Percentiles rank a stretch among this genome's conserved stretches.
These are phyloP conservation scores for Stemphylium vesicarium DNA, from an alignment of 2,329 filamentous ascomycete genomes.

Conservation along the genomic window DNA sequence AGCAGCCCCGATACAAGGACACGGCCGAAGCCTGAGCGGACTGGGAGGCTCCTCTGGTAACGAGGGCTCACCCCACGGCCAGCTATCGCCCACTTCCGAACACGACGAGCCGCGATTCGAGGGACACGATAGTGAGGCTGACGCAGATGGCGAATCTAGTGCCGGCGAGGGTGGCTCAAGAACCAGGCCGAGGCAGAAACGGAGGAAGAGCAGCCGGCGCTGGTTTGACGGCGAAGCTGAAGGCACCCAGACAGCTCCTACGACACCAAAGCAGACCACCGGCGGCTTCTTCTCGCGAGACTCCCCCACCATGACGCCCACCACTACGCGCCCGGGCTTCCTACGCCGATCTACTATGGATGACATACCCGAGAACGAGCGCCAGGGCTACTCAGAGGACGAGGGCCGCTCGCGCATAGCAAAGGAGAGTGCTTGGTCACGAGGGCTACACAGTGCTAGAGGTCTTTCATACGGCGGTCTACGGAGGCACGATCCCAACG, in stretches of 20 bases:
- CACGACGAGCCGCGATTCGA: conserved; percentile 56
- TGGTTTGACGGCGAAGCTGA: conserved; percentile 55
- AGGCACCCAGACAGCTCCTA: conserved; percentile 69
- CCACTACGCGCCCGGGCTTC: conserved; percentile 56
- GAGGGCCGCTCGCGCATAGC: conserved; percentile 57
- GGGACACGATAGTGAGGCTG: conserved; percentile 72
- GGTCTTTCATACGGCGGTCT: conserved; percentile 55
- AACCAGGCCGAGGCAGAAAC: conserved; percentile 52
- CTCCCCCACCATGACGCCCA: conserved; percentile 44
- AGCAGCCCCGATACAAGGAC: conserved; percentile 61
- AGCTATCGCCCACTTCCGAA: conserved; percentile 57
- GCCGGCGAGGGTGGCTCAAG: conserved; percentile 68
- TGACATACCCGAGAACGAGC: conserved; percentile 55
- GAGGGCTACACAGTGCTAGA: conserved; percentile 55
- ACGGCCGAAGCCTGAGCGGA: conserved; percentile 58
- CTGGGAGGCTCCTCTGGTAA: conserved; percentile 51
- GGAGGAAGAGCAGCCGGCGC: conserved; percentile 69
- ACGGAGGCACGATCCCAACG: conserved; percentile 43
- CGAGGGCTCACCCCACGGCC: conserved; percentile 47
- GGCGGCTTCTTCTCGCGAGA: conserved; percentile 57
- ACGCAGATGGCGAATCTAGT: conserved; percentile 85
- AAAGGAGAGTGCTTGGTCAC: conserved; percentile 54
- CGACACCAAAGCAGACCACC: conserved; percentile 65
- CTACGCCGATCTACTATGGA: conserved; percentile 58
- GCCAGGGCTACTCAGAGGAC: conserved; percentile 58